These are phyloP conservation scores for Boletus edulis DNA, from an alignment of 768 basidiomycete species.

Conservation along the genomic window DNA sequence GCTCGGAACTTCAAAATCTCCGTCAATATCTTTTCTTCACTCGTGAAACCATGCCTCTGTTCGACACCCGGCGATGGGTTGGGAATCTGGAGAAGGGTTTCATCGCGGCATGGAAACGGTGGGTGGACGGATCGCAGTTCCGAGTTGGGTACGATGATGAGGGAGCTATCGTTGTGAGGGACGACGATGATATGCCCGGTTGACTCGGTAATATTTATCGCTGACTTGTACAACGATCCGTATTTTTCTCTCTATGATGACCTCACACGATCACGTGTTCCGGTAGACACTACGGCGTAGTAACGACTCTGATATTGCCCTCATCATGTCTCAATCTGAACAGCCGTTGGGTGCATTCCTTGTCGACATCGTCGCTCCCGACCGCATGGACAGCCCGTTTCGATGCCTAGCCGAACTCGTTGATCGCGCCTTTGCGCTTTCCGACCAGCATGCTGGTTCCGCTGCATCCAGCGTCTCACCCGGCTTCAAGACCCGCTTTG, in stretches of 20 bases:
- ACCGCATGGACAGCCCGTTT: constrained; percentile 1
- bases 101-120: constrained; percentile 43
- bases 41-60: constrained; percentile 43
- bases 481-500: constrained; percentile 9
- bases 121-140: constrained; percentile 43
- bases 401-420: constrained; percentile 16
- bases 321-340: constrained; percentile 14
- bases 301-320: background rate
- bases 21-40: constrained; percentile 41
- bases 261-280: background rate
- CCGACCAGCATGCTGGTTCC: background rate
- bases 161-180: constrained; percentile 28
- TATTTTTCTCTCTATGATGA: background rate
- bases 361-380: constrained; percentile 10
- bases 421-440: constrained; percentile 18
- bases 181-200: constrained; percentile 24
- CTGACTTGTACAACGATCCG: background rate
- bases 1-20: constrained; percentile 39
- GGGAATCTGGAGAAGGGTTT: constrained; percentile 46
- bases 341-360: constrained; percentile 11
- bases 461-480: background rate
- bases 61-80: constrained; percentile 49
- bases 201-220: background rate
- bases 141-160: constrained; percentile 30
- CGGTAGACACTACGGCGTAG: too few relatives aligned